Conservation (phyloP, 352 stramenopile genomes). For the Pythium insidiosum region DNA sequence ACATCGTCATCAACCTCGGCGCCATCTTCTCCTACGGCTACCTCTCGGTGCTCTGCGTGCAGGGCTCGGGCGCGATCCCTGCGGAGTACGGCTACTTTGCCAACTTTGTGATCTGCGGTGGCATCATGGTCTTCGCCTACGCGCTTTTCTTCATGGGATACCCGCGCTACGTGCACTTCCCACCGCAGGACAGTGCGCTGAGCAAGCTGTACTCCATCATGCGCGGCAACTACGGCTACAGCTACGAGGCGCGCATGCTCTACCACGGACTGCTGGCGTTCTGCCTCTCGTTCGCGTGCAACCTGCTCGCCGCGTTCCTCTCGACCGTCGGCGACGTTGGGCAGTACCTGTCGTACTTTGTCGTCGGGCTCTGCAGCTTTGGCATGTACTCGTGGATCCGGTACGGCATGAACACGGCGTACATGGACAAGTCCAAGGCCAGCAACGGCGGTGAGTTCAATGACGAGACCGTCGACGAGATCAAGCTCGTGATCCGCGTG, state of each 20-base stretch:
- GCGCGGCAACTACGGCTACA: slow-evolving; percentile 67
- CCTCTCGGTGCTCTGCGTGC: slow-evolving; percentile 82
- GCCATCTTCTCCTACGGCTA: slow-evolving; percentile 89
- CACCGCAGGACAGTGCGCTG: slow-evolving; percentile 62
- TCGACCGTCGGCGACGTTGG: slow-evolving; percentile 37
- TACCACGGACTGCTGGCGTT: slow-evolving; percentile 73
- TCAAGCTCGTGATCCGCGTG: slow-evolving; percentile 81
- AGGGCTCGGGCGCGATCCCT: slow-evolving; percentile 66
- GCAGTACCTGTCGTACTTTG: slow-evolving; percentile 68
- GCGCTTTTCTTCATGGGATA: slow-evolving; percentile 51
- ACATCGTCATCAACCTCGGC: slow-evolving; percentile 89
- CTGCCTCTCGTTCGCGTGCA: slow-evolving; percentile 49
- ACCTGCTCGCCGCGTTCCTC: slow-evolving; percentile 70
- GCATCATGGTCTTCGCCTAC: slow-evolving; percentile 79
- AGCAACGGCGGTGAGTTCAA: slow-evolving; percentile 76
- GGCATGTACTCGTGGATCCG: slow-evolving; percentile 82
- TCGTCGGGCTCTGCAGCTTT: slow-evolving; percentile 54
- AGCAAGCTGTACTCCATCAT: slow-evolving; percentile 71
- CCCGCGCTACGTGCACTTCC: slow-evolving; percentile 66
- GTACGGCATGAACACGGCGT: slow-evolving; percentile 71
- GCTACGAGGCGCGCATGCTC: slow-evolving; percentile 68
- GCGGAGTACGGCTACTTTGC: slow-evolving; percentile 86
- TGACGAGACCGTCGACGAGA: slow-evolving; percentile 77
- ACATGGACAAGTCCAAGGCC: slow-evolving; percentile 82
- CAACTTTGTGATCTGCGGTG: slow-evolving; percentile 76